A percentile compares a stretch with the other conserved stretches of the same genome.
Evolutionary conservation across 345 rosid species (phyloP).

Genomic region (Laguncularia racemosa): DNA sequence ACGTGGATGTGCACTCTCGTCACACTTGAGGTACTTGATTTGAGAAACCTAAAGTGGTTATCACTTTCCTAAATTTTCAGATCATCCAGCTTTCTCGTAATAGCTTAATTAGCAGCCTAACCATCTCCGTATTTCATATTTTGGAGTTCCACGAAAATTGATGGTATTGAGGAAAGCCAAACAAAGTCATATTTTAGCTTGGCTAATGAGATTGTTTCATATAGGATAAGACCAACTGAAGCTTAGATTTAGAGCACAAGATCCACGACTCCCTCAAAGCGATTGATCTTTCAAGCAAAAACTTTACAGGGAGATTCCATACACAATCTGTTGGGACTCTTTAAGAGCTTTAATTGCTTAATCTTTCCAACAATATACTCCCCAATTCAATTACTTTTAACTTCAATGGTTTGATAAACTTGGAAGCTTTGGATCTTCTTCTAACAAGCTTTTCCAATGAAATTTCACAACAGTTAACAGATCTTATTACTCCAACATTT

Average conservation of each 20-base stretch:
- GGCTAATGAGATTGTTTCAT: no score
- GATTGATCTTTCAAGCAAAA: slow-evolving; percentile 7
- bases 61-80: slow-evolving; percentile 4
- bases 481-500: not conserved
- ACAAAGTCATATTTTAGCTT: no score
- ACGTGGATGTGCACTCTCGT: slow-evolving; percentile 5
- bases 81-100: slow-evolving; percentile 14
- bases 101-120: slow-evolving; percentile 6
- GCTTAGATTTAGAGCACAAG: not conserved
- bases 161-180: not conserved
- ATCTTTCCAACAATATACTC: slow-evolving; percentile 10
- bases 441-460: no score
- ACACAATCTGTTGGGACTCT: slow-evolving; percentile 3
- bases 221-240: not conserved
- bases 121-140: slow-evolving; percentile 7
- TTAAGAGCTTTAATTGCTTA: not conserved
- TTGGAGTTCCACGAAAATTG: slow-evolving; percentile 19
- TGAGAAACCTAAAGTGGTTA: not conserved
- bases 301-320: slow-evolving; percentile 11
- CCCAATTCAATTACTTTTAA: not conserved
- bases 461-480: slow-evolving; percentile 5
- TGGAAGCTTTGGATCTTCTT: slow-evolving; percentile 10
- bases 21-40: slow-evolving; percentile 1
- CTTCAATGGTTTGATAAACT: not conserved
- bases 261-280: not conserved